phyloP scores from a whole-genome alignment of 139 green algal species.

The Mesostigma viride region DNA sequence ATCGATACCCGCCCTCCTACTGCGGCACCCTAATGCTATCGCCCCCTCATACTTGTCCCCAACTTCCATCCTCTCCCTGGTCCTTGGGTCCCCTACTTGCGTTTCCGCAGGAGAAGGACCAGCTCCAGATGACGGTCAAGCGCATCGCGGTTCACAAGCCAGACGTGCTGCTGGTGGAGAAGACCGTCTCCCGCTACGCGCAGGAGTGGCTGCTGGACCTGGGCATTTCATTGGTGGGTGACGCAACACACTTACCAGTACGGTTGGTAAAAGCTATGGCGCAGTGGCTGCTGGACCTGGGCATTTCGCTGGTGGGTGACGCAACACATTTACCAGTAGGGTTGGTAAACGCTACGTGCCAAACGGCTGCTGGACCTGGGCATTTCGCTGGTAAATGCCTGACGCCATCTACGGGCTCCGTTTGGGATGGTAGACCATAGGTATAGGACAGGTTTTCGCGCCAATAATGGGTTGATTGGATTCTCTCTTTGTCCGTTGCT shows the following conservation, averaged over 20 bases:
- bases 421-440: too few relatives aligned
- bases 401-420: too few relatives aligned
- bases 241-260: too few relatives aligned
- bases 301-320: constrained; percentile 32
- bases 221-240: constrained; percentile 29
- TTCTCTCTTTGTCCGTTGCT: too few relatives aligned
- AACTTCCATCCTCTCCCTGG: constrained; percentile 4
- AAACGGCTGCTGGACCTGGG: constrained; percentile 33
- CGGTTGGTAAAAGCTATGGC: too few relatives aligned
- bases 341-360: too few relatives aligned
- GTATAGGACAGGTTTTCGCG: too few relatives aligned
- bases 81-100: background rate
- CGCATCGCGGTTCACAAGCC: constrained; percentile 21
- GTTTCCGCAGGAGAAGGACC: constrained; percentile 26
- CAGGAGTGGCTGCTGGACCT: constrained; percentile 38
- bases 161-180: constrained; percentile 37
- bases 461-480: too few relatives aligned
- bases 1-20: too few relatives aligned
- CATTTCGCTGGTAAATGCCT: constrained; percentile 32
- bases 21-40: too few relatives aligned
- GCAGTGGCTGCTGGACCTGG: constrained; percentile 32
- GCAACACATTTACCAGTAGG: too few relatives aligned
- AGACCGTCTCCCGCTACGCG: constrained; percentile 34
- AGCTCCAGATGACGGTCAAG: constrained; percentile 22
- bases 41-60: too few relatives aligned